phyloP scores from a whole-genome alignment of 495 filamentous ascomycete genomes.

The Penicillium macrosclerotiorum region DNA sequence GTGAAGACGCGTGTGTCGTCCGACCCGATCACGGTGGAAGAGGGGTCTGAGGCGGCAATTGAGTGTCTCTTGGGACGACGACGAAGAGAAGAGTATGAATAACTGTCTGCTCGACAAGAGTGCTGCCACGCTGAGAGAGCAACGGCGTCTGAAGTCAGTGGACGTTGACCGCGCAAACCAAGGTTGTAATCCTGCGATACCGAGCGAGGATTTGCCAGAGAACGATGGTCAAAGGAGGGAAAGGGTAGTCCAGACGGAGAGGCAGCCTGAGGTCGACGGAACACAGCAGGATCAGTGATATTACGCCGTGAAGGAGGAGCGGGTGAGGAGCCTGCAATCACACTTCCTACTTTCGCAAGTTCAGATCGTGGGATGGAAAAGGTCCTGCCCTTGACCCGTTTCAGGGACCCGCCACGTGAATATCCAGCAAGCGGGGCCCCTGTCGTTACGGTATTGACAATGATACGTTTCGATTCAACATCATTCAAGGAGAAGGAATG shows the following conservation, averaged over 20 bases:
- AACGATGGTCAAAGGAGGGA: conserved; percentile 8
- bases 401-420: conserved; percentile 28
- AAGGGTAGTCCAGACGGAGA: conserved; percentile 17
- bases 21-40: conserved; percentile 80
- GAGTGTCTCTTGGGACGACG: conserved; percentile 46
- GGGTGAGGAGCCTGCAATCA: conserved; percentile 19
- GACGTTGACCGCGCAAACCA: conserved; percentile 19
- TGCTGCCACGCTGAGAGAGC: conserved; percentile 28
- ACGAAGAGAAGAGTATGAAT: conserved; percentile 28
- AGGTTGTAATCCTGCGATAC: conserved; percentile 28
- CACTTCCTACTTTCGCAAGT: conserved; percentile 23
- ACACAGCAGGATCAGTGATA: conserved; percentile 43
- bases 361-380: conserved; percentile 31
- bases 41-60: conserved; percentile 61
- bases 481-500: conserved; percentile 26
- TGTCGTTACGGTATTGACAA: conserved; percentile 23
- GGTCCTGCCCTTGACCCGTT: conserved; percentile 36
- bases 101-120: conserved; percentile 10
- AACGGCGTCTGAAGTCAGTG: conserved; percentile 31
- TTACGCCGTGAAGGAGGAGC: conserved; percentile 36
- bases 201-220: conserved; percentile 19
- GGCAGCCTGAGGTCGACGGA: conserved; percentile 30
- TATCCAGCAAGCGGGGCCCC: conserved; percentile 18
- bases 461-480: conserved; percentile 21
- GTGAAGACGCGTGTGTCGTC: conserved; percentile 76